Evolutionary conservation across 257 asterid species (phyloP).

Genomic region (Henckelia pumila): DNA sequence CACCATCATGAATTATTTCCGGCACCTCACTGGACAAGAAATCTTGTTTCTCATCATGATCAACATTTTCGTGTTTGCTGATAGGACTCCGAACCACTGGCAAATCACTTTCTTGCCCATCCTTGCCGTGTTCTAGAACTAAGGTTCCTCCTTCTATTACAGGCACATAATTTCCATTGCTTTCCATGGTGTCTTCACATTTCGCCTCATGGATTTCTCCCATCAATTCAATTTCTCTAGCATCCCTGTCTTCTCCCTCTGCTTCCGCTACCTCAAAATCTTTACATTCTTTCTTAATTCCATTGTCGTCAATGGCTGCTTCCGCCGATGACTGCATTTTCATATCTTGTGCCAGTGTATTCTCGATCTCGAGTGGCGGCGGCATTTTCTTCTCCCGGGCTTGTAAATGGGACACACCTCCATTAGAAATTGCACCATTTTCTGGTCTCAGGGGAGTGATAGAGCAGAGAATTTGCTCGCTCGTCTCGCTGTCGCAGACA

Average conservation of each 20-base stretch:
- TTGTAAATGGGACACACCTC: neutral
- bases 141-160: conserved; percentile 4
- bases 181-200: conserved; percentile 1
- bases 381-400: neutral
- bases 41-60: conserved; percentile 5
- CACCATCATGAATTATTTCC: conserved; percentile 24
- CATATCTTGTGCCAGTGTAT: neutral
- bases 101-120: conserved; percentile 9
- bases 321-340: conserved; percentile 1
- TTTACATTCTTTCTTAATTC: neutral
- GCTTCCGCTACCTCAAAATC: neutral
- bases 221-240: too few relatives aligned
- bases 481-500: conserved; percentile 5
- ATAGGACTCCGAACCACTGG: conserved; percentile 8
- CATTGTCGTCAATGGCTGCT: conserved; percentile 3
- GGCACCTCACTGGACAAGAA: neutral
- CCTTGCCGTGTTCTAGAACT: conserved; percentile 13
- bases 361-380: conserved; percentile 1
- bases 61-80: conserved; percentile 8
- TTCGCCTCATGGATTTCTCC: conserved; percentile 11
- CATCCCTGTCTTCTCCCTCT: conserved; percentile 13
- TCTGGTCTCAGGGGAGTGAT: conserved; percentile 4
- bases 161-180: neutral
- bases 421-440: conserved; percentile 17
- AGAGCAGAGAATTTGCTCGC: conserved; percentile 4